Conservation (phyloP, 768 basidiomycete genomes). For the Boletus rubroflammeus region DNA sequence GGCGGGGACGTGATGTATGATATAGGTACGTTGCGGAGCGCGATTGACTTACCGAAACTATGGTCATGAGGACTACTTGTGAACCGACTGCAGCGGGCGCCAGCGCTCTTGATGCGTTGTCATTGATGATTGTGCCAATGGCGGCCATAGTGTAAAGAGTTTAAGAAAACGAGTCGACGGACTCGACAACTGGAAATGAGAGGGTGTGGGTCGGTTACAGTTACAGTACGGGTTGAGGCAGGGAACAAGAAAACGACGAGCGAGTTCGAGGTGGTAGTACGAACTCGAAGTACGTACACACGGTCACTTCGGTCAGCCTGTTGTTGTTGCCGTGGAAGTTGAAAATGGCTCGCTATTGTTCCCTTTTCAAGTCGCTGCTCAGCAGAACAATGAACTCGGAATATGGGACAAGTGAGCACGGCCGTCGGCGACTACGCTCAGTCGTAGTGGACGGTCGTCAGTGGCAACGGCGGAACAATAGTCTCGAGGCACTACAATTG, state of each 20-base stretch:
- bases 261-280: background rate
- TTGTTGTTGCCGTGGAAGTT: background rate
- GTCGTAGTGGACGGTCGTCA: too few species aligned
- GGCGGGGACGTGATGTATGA: slow-evolving; percentile 9
- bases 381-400: background rate
- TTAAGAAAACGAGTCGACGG: slow-evolving; percentile 14
- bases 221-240: background rate
- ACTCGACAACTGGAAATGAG: slow-evolving; percentile 18
- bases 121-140: slow-evolving; percentile 32
- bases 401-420: background rate
- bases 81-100: slow-evolving; percentile 76
- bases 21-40: background rate
- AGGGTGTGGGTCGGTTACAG: slow-evolving; percentile 18
- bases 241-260: background rate
- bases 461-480: too few species aligned
- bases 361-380: background rate
- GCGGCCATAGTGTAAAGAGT: slow-evolving; percentile 28
- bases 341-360: background rate
- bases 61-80: slow-evolving; percentile 72
- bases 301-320: background rate
- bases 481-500: too few species aligned
- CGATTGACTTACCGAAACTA: slow-evolving; percentile 59
- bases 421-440: too few species aligned
- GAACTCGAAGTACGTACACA: background rate
- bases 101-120: slow-evolving; percentile 53